Conservation (phyloP, 2,329 filamentous ascomycete genomes). For the Claviceps sp. region DNA sequence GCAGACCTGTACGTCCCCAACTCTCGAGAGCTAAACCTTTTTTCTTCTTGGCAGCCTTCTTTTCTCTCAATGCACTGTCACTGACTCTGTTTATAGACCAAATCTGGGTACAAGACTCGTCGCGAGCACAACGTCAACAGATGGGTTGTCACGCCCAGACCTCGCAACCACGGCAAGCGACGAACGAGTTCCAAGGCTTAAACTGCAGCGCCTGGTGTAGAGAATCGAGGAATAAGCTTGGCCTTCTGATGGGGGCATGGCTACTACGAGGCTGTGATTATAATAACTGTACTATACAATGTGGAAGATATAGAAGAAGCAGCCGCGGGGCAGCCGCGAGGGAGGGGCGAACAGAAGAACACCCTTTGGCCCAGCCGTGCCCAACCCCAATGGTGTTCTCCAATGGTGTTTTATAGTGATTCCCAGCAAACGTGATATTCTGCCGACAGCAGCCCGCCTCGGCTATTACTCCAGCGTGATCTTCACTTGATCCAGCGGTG, state of each 20-base stretch:
- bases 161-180: conserved; percentile 84
- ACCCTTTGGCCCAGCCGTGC: background rate
- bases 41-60: background rate
- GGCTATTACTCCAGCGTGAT: too few relatives aligned
- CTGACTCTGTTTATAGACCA: conserved; percentile 36
- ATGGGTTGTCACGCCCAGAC: conserved; percentile 71
- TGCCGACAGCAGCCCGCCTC: too few relatives aligned
- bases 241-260: background rate
- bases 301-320: background rate
- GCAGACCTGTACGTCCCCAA: conserved; percentile 61
- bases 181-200: conserved; percentile 40
- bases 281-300: conserved; percentile 2
- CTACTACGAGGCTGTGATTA: conserved; percentile 1
- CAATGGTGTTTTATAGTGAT: too few relatives aligned
- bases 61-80: background rate
- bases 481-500: too few relatives aligned
- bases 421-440: too few relatives aligned
- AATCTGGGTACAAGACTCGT: conserved; percentile 85
- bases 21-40: background rate
- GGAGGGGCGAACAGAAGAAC: background rate
- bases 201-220: background rate
- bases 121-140: conserved; percentile 82
- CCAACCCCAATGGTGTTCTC: too few relatives aligned
- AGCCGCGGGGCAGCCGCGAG: too few relatives aligned
- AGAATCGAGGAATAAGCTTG: background rate